Percentiles rank a stretch among this genome's conserved stretches.
Conservation (phyloP, 1,284 basidiomycete genomes). For the Puccinia triticina region DNA sequence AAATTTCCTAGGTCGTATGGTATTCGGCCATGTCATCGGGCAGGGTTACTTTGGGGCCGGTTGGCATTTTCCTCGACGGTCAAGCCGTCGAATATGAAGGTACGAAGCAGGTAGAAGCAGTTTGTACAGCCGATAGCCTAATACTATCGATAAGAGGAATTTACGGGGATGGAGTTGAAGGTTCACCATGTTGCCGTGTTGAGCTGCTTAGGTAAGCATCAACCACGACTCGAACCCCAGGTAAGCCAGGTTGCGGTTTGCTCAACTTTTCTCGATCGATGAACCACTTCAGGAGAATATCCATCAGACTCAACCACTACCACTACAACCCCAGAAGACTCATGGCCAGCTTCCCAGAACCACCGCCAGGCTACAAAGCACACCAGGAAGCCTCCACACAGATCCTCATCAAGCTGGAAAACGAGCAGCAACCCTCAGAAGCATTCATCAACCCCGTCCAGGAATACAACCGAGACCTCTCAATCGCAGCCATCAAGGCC, state of each 20-base stretch:
- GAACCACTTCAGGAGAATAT: not conserved
- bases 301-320: not conserved
- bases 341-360: not conserved
- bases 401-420: constrained; percentile 68
- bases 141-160: no score
- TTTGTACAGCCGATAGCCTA: no score
- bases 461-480: constrained; percentile 95
- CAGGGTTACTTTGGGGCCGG: no score
- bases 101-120: no score
- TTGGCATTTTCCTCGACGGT: no score
- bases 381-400: constrained; percentile 73
- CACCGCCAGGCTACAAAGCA: constrained; percentile 9
- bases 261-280: not conserved
- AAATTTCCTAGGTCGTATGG: no score
- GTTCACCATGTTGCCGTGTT: no score
- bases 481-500: constrained; percentile 81
- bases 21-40: no score
- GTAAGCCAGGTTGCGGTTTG: not conserved
- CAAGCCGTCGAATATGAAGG: no score
- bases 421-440: constrained; percentile 68
- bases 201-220: constrained; percentile 13
- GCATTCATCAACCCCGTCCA: constrained; percentile 96
- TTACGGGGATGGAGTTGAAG: no score
- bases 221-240: not conserved
- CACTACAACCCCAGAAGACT: not conserved